phyloP scores from a whole-genome alignment of 306 rosid species.

The Medicago arabica region DNA sequence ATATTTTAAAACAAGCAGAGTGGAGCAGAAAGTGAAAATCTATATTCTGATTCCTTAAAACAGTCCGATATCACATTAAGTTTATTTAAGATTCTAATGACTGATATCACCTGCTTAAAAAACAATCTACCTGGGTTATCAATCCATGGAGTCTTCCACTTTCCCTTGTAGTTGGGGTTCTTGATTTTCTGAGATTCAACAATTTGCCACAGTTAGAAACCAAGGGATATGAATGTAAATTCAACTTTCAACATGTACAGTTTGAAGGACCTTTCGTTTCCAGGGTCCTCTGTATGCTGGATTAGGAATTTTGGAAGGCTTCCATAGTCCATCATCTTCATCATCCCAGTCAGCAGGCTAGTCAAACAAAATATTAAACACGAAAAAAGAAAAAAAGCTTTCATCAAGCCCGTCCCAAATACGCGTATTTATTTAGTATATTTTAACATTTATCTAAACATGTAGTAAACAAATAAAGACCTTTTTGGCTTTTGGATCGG shows the following conservation, averaged over 20 bases:
- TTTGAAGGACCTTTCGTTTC: constrained; percentile 78
- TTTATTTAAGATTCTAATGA: constrained; percentile 23
- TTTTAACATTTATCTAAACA: constrained; percentile 1
- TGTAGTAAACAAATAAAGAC: constrained; percentile 45
- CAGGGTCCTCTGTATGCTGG: constrained; percentile 97
- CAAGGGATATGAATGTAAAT: constrained; percentile 8
- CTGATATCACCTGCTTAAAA: constrained; percentile 24
- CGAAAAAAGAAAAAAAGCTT: constrained; percentile 9
- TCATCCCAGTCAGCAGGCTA: constrained; percentile 95
- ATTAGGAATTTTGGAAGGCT: constrained; percentile 82
- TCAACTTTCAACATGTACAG: constrained; percentile 34
- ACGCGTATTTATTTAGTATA: no score
- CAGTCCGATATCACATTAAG: constrained; percentile 14
- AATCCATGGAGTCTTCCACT: constrained; percentile 92
- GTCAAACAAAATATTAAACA: constrained; percentile 38
- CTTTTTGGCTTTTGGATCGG: constrained; percentile 86
- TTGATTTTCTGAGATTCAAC: constrained; percentile 74
- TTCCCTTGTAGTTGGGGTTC: constrained; percentile 95
- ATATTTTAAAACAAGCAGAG: no score
- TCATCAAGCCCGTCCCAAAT: constrained; percentile 20
- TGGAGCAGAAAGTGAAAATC: constrained; percentile 16
- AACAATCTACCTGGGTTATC: constrained; percentile 84
- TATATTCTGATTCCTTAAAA: neutral
- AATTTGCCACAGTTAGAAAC: constrained; percentile 43
- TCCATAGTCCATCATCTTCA: constrained; percentile 91